phyloP scores from a whole-genome alignment of 306 rosid species.

The Rubus parviflorus region DNA sequence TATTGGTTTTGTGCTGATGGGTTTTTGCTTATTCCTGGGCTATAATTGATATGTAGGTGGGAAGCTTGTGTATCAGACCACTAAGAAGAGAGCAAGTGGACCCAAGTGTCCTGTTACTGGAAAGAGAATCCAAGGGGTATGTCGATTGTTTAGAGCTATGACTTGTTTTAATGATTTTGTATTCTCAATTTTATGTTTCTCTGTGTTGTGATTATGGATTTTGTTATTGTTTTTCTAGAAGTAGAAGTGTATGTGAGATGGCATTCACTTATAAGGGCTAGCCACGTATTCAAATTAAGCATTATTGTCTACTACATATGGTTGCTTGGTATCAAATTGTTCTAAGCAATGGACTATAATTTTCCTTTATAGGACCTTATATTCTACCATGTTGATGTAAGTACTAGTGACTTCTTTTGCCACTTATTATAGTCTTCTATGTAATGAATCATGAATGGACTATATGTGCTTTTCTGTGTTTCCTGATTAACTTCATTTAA shows the following conservation, averaged over 20 bases:
- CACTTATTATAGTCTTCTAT: not conserved
- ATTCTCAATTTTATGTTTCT: not conserved
- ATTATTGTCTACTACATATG: not conserved
- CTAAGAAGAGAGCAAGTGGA: conserved; percentile 40
- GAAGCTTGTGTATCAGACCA: conserved; percentile 34
- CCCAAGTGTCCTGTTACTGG: conserved; percentile 38
- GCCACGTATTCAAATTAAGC: not conserved
- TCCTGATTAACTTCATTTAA: not conserved
- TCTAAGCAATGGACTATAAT: not conserved
- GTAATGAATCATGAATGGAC: not conserved
- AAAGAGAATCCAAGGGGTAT: conserved; percentile 38
- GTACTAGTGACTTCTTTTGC: not conserved
- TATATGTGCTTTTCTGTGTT: not conserved
- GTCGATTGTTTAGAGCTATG: not conserved
- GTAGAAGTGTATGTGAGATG: not conserved
- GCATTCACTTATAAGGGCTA: not conserved
- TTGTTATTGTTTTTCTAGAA: not conserved
- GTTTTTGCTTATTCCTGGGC: too few relatives aligned
- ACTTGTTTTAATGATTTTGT: not conserved
- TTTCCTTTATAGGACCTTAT: not conserved
- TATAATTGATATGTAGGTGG: conserved; percentile 21
- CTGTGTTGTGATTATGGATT: not conserved
- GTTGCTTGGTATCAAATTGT: not conserved
- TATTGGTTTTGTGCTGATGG: not conserved
- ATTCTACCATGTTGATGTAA: not conserved